Percentiles rank a stretch among this genome's conserved stretches.
Evolutionary conservation across 768 basidiomycete genomes (phyloP).

Genomic region (Lyophyllum semitale): DNA sequence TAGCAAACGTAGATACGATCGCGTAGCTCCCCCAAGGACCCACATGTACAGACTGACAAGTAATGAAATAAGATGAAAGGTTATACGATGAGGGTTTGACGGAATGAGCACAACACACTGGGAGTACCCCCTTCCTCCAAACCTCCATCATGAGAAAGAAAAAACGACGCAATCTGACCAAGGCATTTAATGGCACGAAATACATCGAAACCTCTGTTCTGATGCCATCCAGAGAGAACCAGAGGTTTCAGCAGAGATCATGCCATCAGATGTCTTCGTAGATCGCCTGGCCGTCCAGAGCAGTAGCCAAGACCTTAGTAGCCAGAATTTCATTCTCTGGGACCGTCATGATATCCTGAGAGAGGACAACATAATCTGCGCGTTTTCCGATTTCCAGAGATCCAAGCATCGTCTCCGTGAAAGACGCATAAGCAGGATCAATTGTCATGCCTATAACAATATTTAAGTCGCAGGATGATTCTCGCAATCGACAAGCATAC

Average conservation of each 20-base stretch:
- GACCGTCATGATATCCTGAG: slow-evolving; percentile 78
- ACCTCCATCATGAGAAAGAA: slow-evolving; percentile 8
- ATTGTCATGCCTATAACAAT: slow-evolving; percentile 73
- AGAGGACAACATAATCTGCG: slow-evolving; percentile 86
- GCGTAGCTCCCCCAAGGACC: neutral
- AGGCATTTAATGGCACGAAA: neutral
- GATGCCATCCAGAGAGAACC: neutral
- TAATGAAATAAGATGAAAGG: slow-evolving; percentile 6
- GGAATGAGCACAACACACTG: slow-evolving; percentile 15
- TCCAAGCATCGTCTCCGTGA: slow-evolving; percentile 73
- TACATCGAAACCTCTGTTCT: neutral
- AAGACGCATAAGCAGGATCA: slow-evolving; percentile 85
- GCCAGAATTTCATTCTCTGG: slow-evolving; percentile 57
- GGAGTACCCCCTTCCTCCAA: slow-evolving; percentile 5
- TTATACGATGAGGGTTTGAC: slow-evolving; percentile 22
- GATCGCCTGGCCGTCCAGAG: slow-evolving; percentile 68
- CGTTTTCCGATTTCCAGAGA: slow-evolving; percentile 76
- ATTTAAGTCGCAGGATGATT: neutral
- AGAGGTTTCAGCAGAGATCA: neutral
- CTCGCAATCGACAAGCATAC: slow-evolving; percentile 27
- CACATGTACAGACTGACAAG: neutral
- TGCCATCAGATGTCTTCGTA: slow-evolving; percentile 34
- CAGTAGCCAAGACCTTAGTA: slow-evolving; percentile 72
- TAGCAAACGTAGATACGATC: neutral
- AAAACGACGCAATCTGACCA: neutral